Evolutionary conservation across 1,284 basidiomycete genomes (phyloP).

Genomic region (Cystodermella granulosa): DNA sequence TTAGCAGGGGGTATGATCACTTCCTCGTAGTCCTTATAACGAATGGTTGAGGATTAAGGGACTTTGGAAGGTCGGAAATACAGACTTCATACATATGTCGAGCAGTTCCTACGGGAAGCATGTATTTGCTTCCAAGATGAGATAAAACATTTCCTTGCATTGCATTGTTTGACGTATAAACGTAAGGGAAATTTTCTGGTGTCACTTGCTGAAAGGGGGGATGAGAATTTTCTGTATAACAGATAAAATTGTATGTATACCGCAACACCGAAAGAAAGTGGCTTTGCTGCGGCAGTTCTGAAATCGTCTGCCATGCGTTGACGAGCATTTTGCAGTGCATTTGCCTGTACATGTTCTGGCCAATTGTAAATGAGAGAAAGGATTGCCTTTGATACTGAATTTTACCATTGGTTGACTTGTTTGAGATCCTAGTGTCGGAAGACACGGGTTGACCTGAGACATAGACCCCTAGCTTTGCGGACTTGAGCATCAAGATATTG

Average conservation of each 20-base stretch:
- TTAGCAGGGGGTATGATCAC: conserved; percentile 85
- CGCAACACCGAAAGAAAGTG: conserved; percentile 57
- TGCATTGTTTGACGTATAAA: conserved; percentile 72
- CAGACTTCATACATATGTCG: conserved; percentile 63
- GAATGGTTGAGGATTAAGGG: not conserved
- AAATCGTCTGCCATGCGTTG: conserved; percentile 64
- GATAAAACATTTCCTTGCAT: conserved; percentile 68
- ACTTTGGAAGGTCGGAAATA: not conserved
- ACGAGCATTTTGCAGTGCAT: conserved; percentile 41
- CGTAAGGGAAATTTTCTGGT: conserved; percentile 76
- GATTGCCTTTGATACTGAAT: no score
- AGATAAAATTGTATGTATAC: conserved; percentile 42
- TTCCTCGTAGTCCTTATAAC: conserved; percentile 65
- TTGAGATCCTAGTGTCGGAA: not conserved
- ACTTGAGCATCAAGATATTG: not conserved
- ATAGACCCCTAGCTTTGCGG: conserved; percentile 12
- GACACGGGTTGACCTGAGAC: not conserved
- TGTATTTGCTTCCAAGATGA: conserved; percentile 70
- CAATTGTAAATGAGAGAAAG: not conserved
- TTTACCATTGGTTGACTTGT: not conserved
- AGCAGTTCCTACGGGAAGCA: conserved; percentile 80
- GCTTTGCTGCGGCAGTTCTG: conserved; percentile 60
- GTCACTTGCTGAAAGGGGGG: conserved; percentile 44
- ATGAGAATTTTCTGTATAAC: conserved; percentile 2
- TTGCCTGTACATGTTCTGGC: not conserved